Evolutionary conservation across 148 eudicot species (phyloP).

Genomic region (Camellia sinensis): DNA sequence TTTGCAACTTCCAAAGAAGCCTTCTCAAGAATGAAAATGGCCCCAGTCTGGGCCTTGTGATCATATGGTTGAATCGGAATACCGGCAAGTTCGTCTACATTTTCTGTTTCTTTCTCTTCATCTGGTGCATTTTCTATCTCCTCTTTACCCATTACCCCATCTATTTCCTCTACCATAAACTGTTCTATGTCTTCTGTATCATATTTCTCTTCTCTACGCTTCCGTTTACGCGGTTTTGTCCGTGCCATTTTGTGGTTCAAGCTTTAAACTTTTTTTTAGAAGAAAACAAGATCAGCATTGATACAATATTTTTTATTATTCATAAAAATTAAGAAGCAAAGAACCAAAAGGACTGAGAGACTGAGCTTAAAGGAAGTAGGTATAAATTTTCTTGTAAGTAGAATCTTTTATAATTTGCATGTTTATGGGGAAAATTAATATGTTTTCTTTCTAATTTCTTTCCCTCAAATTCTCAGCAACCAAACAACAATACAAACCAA

Average conservation of each 20-base stretch:
- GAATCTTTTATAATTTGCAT: too few relatives aligned
- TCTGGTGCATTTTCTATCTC: conserved; percentile 15
- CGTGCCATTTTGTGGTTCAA: conserved; percentile 48
- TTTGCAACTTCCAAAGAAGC: conserved; percentile 92
- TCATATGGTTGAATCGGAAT: conserved; percentile 51
- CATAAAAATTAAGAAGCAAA: neutral
- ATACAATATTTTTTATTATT: neutral
- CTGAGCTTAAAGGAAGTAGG: too few relatives aligned
- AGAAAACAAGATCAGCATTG: neutral
- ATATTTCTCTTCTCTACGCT: conserved; percentile 56
- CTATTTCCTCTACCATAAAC: neutral
- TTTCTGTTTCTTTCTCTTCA: conserved; percentile 36
- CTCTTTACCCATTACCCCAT: neutral
- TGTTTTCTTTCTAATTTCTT: too few relatives aligned
- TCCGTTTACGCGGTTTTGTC: conserved; percentile 73
- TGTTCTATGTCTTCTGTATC: conserved; percentile 43
- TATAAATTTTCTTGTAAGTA: too few relatives aligned
- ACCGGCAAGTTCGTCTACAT: conserved; percentile 46
- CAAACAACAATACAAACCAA: too few relatives aligned
- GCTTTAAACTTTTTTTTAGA: neutral
- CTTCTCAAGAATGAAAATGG: conserved; percentile 76
- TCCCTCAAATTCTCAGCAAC: too few relatives aligned
- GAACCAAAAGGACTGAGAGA: too few relatives aligned
- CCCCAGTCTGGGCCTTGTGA: conserved; percentile 41
- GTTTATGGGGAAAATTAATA: too few relatives aligned